Evolutionary conservation across 2,329 filamentous ascomycete species (phyloP).

Genomic region (Penicillium hesseltinei): DNA sequence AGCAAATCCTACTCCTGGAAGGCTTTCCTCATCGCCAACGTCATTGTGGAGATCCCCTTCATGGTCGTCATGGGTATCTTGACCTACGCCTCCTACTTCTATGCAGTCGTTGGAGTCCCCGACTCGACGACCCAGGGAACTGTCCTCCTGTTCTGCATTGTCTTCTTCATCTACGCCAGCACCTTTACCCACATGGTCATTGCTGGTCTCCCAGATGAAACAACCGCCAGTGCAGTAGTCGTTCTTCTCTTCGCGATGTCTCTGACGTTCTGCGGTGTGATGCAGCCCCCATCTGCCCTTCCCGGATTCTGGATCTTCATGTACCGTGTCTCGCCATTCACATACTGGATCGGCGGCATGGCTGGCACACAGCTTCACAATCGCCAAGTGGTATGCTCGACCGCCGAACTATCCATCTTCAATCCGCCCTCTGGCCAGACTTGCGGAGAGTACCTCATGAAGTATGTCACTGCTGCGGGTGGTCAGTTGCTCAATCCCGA

Average conservation of each 20-base stretch:
- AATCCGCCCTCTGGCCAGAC: conserved; percentile 56
- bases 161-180: conserved; percentile 75
- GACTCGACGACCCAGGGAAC: conserved; percentile 68
- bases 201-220: conserved; percentile 69
- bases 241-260: conserved; percentile 77
- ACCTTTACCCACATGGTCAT: conserved; percentile 81
- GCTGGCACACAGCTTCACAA: conserved; percentile 68
- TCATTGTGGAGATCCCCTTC: conserved; percentile 83
- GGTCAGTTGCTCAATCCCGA: conserved; percentile 55
- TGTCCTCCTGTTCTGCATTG: conserved; percentile 72
- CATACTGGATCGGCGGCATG: conserved; percentile 58
- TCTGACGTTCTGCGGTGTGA: conserved; percentile 72
- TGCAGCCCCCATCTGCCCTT: conserved; percentile 63
- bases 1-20: conserved; percentile 84
- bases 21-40: conserved; percentile 78
- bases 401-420: conserved; percentile 67
- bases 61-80: conserved; percentile 70
- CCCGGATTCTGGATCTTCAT: conserved; percentile 66
- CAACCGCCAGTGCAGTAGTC: conserved; percentile 71
- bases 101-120: conserved; percentile 64
- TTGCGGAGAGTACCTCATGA: conserved; percentile 59
- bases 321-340: conserved; percentile 60
- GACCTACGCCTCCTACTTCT: conserved; percentile 81
- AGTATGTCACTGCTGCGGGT: conserved; percentile 50
- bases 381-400: conserved; percentile 62